phyloP scores from a whole-genome alignment of 1,284 basidiomycete species.

The Phellopilus nigrolimitatus region DNA sequence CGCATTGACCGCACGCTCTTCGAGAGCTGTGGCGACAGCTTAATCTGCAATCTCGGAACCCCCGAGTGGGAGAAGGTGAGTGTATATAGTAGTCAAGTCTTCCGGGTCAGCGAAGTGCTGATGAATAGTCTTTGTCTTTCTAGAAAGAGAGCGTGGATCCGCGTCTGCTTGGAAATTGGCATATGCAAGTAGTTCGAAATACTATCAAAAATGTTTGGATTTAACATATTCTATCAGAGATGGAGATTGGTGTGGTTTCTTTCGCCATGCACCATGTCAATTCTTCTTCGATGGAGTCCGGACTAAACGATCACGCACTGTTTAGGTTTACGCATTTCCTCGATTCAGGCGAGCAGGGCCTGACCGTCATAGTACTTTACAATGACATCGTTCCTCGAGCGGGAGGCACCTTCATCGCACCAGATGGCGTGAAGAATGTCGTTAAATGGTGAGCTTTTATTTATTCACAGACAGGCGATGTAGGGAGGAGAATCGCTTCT shows the following conservation, averaged over 20 bases:
- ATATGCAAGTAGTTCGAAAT: too few species aligned
- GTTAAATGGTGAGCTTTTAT: constrained; percentile 27
- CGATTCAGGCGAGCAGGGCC: constrained; percentile 35
- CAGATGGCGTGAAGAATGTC: constrained; percentile 34
- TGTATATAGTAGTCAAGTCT: background rate
- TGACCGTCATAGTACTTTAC: constrained; percentile 34
- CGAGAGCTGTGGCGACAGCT: constrained; percentile 32
- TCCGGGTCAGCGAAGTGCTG: background rate
- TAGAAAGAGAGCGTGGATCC: constrained; percentile 27
- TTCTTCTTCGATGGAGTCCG: too few species aligned
- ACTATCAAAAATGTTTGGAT: too few species aligned
- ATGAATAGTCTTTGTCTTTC: background rate
- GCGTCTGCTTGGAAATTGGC: constrained; percentile 33
- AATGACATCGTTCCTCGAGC: constrained; percentile 31
- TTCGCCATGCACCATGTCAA: too few species aligned
- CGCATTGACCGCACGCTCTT: constrained; percentile 31
- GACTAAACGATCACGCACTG: background rate
- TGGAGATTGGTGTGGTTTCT: constrained; percentile 28
- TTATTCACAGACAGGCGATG: background rate
- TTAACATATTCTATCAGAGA: too few species aligned
- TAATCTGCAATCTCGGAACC: constrained; percentile 33
- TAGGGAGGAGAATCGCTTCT: background rate
- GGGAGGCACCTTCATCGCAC: constrained; percentile 34
- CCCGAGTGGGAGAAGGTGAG: constrained; percentile 29
- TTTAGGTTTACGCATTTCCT: constrained; percentile 32